Evolutionary conservation across 805 yeast species (phyloP), one percentile per base, ranked within the genome.

Genomic region (Saccharomycopsis olivae): DNA sequence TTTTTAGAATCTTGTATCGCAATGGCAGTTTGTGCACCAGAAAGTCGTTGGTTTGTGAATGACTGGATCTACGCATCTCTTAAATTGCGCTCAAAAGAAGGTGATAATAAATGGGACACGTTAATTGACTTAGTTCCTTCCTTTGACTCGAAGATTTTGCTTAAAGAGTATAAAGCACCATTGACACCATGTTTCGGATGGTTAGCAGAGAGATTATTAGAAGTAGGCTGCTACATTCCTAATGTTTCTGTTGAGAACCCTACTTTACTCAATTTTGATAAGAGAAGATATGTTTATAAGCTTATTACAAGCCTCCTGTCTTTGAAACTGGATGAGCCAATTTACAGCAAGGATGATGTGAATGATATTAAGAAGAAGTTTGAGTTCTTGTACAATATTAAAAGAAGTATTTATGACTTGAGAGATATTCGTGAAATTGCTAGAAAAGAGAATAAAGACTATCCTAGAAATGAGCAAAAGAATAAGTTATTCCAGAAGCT

Each of bases 161-260:
- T 55, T 3, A 58, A 50, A n/a, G 49, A 44, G 3, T 46, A 46
- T 46, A 47, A 56, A 43, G 65, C 67, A 39, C 68, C 77, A 0
- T 60, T 84, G 36, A 73, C 86, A 4, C 92, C 95, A 2, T 88
- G 96, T 53, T 73, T 86, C 44, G 96, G 96, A 9, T 89, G 97
- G 97, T 65, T 86, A 37, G 64, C 81, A 18, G 89, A 82, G 50
- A 75, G 94, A 46, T 61, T 89, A 47, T 55, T 87, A 40, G 95
- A 84, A 52, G 73, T 78, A 44, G 75, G 79, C 1, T 76, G 81
- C 47, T 78, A 71, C 52, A 77, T 86, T 38, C 94, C 96, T 15
- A 83, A 81, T 51, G 82, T 76, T 74, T 72, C 79, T 38, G 68
- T 74, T 29, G 76, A 70, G 44, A 73, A 78, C 51, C 68, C 79